Base-by-base conservation (phyloP, 768 basidiomycete genomes). In the Rhodotorula toruloides region DNA sequence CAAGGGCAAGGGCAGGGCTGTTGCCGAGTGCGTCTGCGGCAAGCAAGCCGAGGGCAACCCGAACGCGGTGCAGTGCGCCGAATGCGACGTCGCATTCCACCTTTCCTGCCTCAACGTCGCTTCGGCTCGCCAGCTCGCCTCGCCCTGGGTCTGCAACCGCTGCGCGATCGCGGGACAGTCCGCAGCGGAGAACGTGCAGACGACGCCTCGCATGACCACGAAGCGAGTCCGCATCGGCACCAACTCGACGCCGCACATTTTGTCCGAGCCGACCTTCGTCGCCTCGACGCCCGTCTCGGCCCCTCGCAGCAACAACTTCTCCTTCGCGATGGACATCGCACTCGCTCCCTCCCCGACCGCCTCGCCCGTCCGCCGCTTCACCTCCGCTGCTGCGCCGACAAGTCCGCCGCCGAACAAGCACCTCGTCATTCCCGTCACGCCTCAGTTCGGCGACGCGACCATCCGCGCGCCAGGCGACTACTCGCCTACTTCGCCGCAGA, bases 211-310 rank as follows among this genome's bases (percentile, higher is more conserved):
- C 12, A 48, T 55, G 34, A n/a, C 48, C 3, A 25, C 27, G n/a
- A 70, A 66, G 54, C 65, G 69, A 4, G 47, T 50, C 53, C 58
- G 61, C 22, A 60, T 58, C 29, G 57, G 36, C 16, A 42, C 29
- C 5, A 55, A 46, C 25, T 53, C 48, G 39, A 67, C 65, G 12
- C 65, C 70, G 14, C 44, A 55, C 21, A 5, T 60, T 2, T 47
- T 37, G 39, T 44, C 19, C 10, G 65, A 67, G 31, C 70, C 70
- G 17, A 71, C 58, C 9, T 57, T 71, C 46, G 70, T 67, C 54
- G 39, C 31, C 42, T 43, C 52, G n/a, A 39, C 65, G n/a, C 56
- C 55, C 11, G 59, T 65, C 1, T 58, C 69, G 4, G 37, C 44
- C 13, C 57, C 52, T 22, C 57, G 63, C 12, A 31, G 62, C 25